A percentile compares a stretch with the other conserved stretches of the same genome.
Evolutionary conservation across 2,329 filamentous ascomycete genomes (phyloP).

Genomic region (Volutella citrinella): DNA sequence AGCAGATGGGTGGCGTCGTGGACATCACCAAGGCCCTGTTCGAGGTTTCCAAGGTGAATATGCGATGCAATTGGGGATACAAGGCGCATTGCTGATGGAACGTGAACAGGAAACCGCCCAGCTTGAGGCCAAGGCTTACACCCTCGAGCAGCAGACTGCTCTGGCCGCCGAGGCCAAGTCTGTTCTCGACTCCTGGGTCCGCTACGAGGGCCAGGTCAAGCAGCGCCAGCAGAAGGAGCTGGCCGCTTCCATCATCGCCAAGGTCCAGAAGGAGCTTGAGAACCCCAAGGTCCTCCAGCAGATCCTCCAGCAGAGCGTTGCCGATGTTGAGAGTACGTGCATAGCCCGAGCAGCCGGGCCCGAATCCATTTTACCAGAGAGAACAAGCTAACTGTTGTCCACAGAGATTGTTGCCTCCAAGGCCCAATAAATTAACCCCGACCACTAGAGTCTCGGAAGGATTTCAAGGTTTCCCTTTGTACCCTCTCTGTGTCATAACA

Average conservation of each 20-base stretch:
- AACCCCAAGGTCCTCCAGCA: conserved; percentile 96
- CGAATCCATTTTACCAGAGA: no score
- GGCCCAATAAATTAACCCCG: conserved; percentile 53
- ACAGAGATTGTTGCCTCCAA: conserved; percentile 62
- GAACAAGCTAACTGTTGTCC: conserved; percentile 33
- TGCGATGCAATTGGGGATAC: conserved; percentile 10
- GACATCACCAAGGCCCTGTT: conserved; percentile 97
- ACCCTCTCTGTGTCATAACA: conserved; percentile 51
- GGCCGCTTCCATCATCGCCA: conserved; percentile 87
- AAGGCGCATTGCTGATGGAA: conserved; percentile 23
- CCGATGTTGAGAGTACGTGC: conserved; percentile 91
- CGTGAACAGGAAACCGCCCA: conserved; percentile 80
- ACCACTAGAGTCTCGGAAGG: conserved; percentile 34
- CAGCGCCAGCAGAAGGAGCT: conserved; percentile 97
- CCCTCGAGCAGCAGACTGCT: conserved; percentile 95
- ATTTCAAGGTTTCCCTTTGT: conserved; percentile 49
- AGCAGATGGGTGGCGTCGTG: conserved; percentile 91
- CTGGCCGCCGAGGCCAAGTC: conserved; percentile 89
- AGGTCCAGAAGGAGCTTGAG: conserved; percentile 98
- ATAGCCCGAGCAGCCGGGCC: no score
- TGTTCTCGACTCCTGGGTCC: conserved; percentile 97
- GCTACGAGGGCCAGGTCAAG: conserved; percentile 98
- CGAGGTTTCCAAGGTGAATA: conserved; percentile 89
- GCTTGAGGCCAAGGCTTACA: conserved; percentile 93
- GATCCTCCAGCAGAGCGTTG: conserved; percentile 94